Base-by-base conservation (phyloP, 139 green algal genomes). In the Chlamydomonas applanata region DNA sequence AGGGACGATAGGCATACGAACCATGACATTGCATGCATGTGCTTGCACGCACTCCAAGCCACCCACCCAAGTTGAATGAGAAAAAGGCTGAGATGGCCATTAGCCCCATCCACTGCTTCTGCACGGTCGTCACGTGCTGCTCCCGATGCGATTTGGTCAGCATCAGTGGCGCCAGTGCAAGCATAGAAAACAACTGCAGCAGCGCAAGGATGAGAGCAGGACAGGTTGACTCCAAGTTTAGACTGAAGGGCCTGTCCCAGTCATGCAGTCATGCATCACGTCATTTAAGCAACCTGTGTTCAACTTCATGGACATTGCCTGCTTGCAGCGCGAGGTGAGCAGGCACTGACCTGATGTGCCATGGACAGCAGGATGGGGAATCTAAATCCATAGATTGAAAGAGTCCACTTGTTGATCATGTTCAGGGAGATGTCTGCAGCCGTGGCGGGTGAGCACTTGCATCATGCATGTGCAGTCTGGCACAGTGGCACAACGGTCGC, bases 321-420 rank as follows among this genome's bases (percentile, higher is more conserved):
- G 4, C 20, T 66, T 24, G n/a, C 17, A 44, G 4, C 59, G 17
- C 16, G 35, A 5, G 20, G 35, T 24, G 25, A 5, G 16, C 59
- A 66, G n/a, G 16, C n/a, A 24, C 59, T 45, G 22, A 80, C 40
- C 76, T 88, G 77, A 66, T 91, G 86, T 4, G 71, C 72, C 4
- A 85, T 81, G 14, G 68, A 82, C 35, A 91, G 54, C 4, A 82
- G 52, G 1, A 91, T 71, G 0, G 86, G 86, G 54, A 79, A 89
- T 13, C 49, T 72, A 63, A 91, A 91, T 1, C 81, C 86, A 27
- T 82, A 88, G 19, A 83, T 63, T 0, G 64, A 71, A 1, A 91
- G 80, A 0, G 75, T 82, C 75, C 77, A 87, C 36, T 80, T 78
- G 25, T 85, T 79, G 7, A 90, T 45, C 61, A 84, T 85, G 40